phyloP scores from a whole-genome alignment of 441 rosid species.

The Pelargonium myrrhifolium region DNA sequence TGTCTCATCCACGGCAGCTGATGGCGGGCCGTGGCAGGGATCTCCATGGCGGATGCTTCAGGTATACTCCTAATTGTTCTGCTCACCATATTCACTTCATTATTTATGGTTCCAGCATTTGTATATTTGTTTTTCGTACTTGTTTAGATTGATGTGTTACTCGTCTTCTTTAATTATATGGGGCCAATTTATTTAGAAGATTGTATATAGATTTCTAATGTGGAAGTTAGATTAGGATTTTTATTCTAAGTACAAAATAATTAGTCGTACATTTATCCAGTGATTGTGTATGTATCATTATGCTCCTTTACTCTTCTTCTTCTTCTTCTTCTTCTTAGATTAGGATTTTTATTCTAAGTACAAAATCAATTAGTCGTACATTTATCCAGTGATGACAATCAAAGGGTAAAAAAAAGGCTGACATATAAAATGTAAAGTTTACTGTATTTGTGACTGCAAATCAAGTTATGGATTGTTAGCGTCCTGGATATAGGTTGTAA shows the following conservation, averaged over 20 bases:
- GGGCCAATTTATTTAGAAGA: not conserved
- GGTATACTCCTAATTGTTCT: constrained; percentile 27
- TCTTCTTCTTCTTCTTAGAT: not conserved
- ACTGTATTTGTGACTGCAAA: not conserved
- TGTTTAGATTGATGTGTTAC: not conserved
- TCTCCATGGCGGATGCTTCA: constrained; percentile 91
- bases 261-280: not conserved
- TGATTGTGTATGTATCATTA: not conserved
- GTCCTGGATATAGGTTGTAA: not conserved
- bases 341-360: not conserved
- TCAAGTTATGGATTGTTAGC: not conserved
- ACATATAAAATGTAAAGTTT: not conserved
- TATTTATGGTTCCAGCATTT: not conserved
- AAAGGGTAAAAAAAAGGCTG: not conserved
- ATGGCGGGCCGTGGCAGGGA: constrained; percentile 50
- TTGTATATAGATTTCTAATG: not conserved
- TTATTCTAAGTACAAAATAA: not conserved
- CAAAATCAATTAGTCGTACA: not conserved
- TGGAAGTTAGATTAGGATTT: not conserved
- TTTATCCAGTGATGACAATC: not conserved
- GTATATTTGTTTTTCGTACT: not conserved
- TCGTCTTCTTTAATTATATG: not conserved
- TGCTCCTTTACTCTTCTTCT: not conserved
- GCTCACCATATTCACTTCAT: not conserved
- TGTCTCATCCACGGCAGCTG: constrained; percentile 25